A percentile compares a stretch with the other conserved stretches of the same genome.
Conservation (phyloP, 2,329 filamentous ascomycete genomes). For the Alternaria brassicicola region DNA sequence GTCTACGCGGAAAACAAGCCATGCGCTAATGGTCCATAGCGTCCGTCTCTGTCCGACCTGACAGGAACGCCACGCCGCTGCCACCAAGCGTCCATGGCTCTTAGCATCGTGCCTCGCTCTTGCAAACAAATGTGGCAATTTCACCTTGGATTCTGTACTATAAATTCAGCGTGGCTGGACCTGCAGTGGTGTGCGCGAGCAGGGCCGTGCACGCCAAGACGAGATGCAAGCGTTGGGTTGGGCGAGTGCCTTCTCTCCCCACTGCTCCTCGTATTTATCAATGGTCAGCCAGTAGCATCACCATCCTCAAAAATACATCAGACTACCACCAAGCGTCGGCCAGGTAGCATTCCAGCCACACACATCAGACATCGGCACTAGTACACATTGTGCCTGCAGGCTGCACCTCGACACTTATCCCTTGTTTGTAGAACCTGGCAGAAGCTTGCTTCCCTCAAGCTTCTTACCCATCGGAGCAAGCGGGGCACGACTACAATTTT, state of each 20-base stretch:
- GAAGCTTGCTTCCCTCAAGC: conserved; percentile 22
- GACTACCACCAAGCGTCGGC: background rate
- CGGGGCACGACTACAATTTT: background rate
- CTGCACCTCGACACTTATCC: background rate
- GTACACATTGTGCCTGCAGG: background rate
- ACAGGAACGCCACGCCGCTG: conserved; percentile 22
- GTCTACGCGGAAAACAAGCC: conserved; percentile 26
- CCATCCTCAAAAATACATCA: background rate
- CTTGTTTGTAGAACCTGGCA: background rate
- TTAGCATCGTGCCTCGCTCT: background rate
- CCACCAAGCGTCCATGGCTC: background rate
- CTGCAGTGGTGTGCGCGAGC: background rate
- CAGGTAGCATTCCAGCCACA: background rate
- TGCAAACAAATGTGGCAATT: conserved; percentile 9
- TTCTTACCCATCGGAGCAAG: conserved; percentile 8
- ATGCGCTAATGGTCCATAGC: conserved; percentile 10
- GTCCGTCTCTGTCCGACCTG: conserved; percentile 7
- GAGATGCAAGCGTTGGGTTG: conserved; percentile 2
- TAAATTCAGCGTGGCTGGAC: background rate
- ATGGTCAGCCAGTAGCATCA: conserved; percentile 4
- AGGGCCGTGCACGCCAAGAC: background rate
- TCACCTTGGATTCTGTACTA: background rate
- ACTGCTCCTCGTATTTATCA: conserved; percentile 15
- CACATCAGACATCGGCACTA: background rate
- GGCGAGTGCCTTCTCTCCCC: background rate